These are phyloP conservation scores for Colletotrichum lindemuthianum DNA, from an alignment of 2,329 filamentous ascomycete species.

Conservation along the genomic window DNA sequence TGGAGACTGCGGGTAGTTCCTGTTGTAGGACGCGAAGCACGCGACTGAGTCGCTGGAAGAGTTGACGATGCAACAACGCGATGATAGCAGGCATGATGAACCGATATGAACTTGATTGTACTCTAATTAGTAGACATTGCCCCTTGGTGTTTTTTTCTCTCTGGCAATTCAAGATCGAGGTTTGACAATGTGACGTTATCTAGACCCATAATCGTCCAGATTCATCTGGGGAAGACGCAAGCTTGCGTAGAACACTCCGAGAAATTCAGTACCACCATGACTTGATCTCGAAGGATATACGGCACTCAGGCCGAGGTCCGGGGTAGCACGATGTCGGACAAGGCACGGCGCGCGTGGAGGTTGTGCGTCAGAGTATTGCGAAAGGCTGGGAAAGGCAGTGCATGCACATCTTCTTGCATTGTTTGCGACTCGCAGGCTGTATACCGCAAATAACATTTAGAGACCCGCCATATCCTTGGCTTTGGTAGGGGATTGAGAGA, in stretches of 20 bases:
- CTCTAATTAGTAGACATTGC: conserved; percentile 7
- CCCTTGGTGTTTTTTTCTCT: neutral
- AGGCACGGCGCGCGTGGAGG: neutral
- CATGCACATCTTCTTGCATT: conserved; percentile 18
- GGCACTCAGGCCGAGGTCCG: conserved; percentile 1
- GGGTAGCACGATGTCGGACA: conserved; percentile 1
- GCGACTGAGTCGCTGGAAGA: too few relatives aligned
- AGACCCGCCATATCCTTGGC: conserved; percentile 20
- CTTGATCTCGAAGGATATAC: conserved; percentile 7
- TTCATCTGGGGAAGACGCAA: neutral
- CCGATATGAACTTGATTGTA: conserved; percentile 22
- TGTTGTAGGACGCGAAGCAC: too few relatives aligned
- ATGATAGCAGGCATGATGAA: conserved; percentile 26
- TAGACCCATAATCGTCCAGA: too few relatives aligned
- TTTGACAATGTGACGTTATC: conserved; percentile 18
- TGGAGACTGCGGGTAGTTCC: too few relatives aligned
- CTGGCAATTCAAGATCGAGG: conserved; percentile 16
- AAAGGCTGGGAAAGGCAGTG: conserved; percentile 33
- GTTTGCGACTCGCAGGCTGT: conserved; percentile 7
- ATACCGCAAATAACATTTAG: neutral
- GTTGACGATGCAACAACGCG: neutral
- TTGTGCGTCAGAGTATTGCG: conserved; percentile 17
- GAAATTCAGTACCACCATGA: conserved; percentile 10
- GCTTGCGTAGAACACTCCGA: conserved; percentile 7
- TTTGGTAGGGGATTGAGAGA: neutral